Evolutionary conservation across 1,284 basidiomycete genomes (phyloP).

Genomic region (Pulchroboletus neoregius): DNA sequence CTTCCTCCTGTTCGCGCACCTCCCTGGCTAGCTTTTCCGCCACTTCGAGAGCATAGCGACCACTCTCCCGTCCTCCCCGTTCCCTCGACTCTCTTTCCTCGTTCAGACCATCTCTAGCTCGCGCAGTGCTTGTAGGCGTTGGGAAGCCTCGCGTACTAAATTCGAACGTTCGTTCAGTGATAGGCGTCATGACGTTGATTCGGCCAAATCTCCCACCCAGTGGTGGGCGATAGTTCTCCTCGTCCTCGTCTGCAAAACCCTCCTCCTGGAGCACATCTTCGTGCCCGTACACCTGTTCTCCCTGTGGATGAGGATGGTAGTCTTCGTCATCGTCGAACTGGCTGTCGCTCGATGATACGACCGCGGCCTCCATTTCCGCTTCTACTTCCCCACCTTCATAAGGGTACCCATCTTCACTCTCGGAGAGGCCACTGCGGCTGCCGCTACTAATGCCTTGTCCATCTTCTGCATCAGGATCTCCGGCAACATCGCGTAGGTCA

Average conservation of each 20-base stretch:
- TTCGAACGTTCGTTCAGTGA: conserved; percentile 89
- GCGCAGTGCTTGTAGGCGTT: conserved; percentile 30
- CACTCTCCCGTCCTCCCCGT: conserved; percentile 29
- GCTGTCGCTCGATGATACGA: conserved; percentile 35
- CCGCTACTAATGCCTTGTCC: conserved; percentile 24
- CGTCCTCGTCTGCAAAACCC: conserved; percentile 30
- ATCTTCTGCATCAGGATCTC: conserved; percentile 28
- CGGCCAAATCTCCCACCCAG: conserved; percentile 71
- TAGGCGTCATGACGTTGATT: conserved; percentile 91
- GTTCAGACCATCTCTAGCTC: conserved; percentile 24
- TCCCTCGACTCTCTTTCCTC: conserved; percentile 24
- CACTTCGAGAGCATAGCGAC: conserved; percentile 46
- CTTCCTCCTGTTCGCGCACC: conserved; percentile 35
- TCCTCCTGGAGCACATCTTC: conserved; percentile 29
- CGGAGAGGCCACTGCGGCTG: conserved; percentile 33
- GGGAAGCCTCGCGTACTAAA: conserved; percentile 54
- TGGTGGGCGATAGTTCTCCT: conserved; percentile 41
- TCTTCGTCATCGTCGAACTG: conserved; percentile 34
- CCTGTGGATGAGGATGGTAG: conserved; percentile 26
- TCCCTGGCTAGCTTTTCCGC: conserved; percentile 57
- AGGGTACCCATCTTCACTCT: conserved; percentile 32
- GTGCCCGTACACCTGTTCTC: conserved; percentile 20
- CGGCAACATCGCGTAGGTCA: conserved; percentile 19
- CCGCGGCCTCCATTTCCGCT: conserved; percentile 30
- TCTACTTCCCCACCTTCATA: conserved; percentile 31